Percentiles rank a stretch among this genome's conserved stretches.
Evolutionary conservation across 1,139 yeast genomes (phyloP).

Genomic region (Pichia sp.): DNA sequence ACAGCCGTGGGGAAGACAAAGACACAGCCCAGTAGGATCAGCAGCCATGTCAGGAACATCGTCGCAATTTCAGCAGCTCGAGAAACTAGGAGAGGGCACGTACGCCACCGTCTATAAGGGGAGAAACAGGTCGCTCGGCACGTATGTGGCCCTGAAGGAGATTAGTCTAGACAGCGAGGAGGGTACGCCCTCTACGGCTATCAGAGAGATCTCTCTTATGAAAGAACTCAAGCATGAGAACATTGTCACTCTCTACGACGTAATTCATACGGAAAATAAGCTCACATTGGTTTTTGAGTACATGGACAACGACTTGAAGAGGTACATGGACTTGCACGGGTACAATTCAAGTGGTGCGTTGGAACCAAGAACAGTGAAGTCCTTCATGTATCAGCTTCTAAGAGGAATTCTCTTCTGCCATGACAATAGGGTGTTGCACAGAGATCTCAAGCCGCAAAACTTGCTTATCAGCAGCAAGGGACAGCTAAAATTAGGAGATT

Average conservation of each 20-base stretch:
- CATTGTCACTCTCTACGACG: slow-evolving; percentile 89
- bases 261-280: slow-evolving; percentile 94
- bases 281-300: slow-evolving; percentile 87
- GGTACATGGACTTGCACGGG: slow-evolving; percentile 90
- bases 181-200: slow-evolving; percentile 98
- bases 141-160: slow-evolving; percentile 89
- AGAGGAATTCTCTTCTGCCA: slow-evolving; percentile 93
- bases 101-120: slow-evolving; percentile 98
- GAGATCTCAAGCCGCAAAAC: slow-evolving; percentile 95
- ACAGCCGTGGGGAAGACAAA: too few species aligned
- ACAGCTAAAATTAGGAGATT: slow-evolving; percentile 91
- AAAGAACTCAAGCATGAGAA: slow-evolving; percentile 93
- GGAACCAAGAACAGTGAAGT: slow-evolving; percentile 72
- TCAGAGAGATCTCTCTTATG: slow-evolving; percentile 93
- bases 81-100: slow-evolving; percentile 95
- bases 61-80: slow-evolving; percentile 42
- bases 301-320: slow-evolving; percentile 90
- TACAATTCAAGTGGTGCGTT: slow-evolving; percentile 55
- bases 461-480: slow-evolving; percentile 82
- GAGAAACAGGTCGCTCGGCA: slow-evolving; percentile 84
- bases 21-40: too few species aligned
- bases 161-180: slow-evolving; percentile 93
- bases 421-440: slow-evolving; percentile 87
- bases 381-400: slow-evolving; percentile 87
- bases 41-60: slow-evolving; percentile 25